Percentiles rank a stretch among this genome's conserved stretches.
phyloP scores from a whole-genome alignment of 257 asterid species.

The Hygrophila difformis region DNA sequence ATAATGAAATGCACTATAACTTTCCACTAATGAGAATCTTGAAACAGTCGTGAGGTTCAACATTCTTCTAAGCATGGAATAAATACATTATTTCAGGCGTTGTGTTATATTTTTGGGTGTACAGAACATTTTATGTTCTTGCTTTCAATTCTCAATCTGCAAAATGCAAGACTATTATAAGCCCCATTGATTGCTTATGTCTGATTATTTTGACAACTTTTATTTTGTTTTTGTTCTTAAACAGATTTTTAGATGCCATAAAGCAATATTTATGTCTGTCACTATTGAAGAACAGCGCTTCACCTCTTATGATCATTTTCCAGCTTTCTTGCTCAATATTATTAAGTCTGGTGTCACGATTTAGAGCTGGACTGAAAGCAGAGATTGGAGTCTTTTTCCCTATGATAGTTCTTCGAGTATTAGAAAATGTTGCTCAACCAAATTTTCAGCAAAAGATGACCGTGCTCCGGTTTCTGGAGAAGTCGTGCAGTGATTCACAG shows the following conservation, averaged over 20 bases:
- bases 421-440: constrained; percentile 94
- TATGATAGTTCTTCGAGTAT: constrained; percentile 89
- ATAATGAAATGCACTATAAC: too few species aligned
- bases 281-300: constrained; percentile 91
- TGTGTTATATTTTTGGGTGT: too few species aligned
- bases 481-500: constrained; percentile 85
- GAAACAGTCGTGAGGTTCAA: too few species aligned
- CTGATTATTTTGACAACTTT: constrained; percentile 12
- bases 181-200: constrained; percentile 9
- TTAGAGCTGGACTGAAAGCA: constrained; percentile 96
- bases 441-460: constrained; percentile 98
- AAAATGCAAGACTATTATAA: background rate
- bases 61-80: too few species aligned
- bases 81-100: too few species aligned
- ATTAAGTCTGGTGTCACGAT: constrained; percentile 85
- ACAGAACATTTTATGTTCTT: background rate
- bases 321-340: constrained; percentile 99
- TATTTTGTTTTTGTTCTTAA: constrained; percentile 17
- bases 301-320: constrained; percentile 85
- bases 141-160: background rate
- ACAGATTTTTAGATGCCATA: constrained; percentile 96
- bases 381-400: constrained; percentile 99
- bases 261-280: constrained; percentile 96
- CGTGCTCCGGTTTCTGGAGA: constrained; percentile 93
- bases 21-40: too few species aligned